These are phyloP conservation scores for Paramyrothecium sp. DNA, from an alignment of 2,329 filamentous ascomycete genomes.

Conservation along the genomic window DNA sequence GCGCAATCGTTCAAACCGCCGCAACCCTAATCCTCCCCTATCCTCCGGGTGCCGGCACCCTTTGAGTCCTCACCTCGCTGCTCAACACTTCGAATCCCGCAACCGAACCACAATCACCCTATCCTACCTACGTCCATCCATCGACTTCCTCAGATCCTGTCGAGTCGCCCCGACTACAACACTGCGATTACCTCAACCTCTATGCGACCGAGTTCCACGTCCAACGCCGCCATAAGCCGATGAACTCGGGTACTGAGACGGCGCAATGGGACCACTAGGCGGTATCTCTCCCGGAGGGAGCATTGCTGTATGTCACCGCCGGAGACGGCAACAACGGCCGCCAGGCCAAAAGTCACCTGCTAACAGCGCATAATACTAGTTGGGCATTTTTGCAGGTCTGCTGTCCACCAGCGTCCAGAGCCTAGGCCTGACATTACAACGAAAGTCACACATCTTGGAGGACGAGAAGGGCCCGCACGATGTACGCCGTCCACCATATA, in stretches of 20 bases:
- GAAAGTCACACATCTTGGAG: slow-evolving; percentile 97
- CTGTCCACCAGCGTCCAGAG: slow-evolving; percentile 94
- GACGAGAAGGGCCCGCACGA: slow-evolving; percentile 85
- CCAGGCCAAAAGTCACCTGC: slow-evolving; percentile 1
- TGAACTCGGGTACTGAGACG: slow-evolving; percentile 40
- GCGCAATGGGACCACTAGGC: slow-evolving; percentile 69
- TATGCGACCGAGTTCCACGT: slow-evolving; percentile 3
- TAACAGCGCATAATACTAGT: slow-evolving; percentile 44
- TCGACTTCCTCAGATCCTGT: too few species aligned
- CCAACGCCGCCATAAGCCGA: slow-evolving; percentile 36
- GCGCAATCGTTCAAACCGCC: background rate
- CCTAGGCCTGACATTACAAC: slow-evolving; percentile 89
- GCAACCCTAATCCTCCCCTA: background rate
- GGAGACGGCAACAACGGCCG: background rate
- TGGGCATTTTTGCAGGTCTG: slow-evolving; percentile 91
- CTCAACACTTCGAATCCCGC: background rate
- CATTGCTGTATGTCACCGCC: slow-evolving; percentile 61
- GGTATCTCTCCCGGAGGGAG: slow-evolving; percentile 76
- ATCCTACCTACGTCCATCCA: too few species aligned
- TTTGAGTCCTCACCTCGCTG: slow-evolving; percentile 4
- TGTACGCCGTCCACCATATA: slow-evolving; percentile 80
- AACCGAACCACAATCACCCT: background rate
- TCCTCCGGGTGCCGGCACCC: slow-evolving; percentile 14
- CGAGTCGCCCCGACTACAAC: too few species aligned
- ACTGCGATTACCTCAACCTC: background rate